Evolutionary conservation across 2,329 filamentous ascomycete species (phyloP).

Genomic region (Beauveria asiatica): DNA sequence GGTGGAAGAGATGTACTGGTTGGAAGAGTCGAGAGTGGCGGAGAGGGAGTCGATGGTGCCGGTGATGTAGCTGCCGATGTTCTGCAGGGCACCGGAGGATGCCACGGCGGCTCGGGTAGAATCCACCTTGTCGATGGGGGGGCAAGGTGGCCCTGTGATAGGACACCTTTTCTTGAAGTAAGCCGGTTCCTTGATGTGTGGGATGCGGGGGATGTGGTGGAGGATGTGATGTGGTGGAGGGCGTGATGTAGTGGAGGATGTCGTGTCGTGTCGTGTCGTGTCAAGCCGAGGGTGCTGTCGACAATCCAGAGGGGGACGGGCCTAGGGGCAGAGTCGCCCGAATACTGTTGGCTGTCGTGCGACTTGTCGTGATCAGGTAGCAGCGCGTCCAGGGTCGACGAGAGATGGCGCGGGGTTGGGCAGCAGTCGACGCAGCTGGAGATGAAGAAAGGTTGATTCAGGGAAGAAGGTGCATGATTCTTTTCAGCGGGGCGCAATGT

Average conservation of each 20-base stretch:
- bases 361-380: not conserved
- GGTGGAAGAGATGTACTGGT: conserved; percentile 43
- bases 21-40: conserved; percentile 37
- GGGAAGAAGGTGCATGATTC: conserved; percentile 1
- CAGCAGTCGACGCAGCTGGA: conserved; percentile 6
- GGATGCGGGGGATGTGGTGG: not conserved
- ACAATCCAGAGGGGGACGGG: not conserved
- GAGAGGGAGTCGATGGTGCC: conserved; percentile 41
- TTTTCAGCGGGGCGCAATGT: conserved; percentile 4
- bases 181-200: not conserved
- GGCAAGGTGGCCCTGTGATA: conserved; percentile 14
- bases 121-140: conserved; percentile 50
- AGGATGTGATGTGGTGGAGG: not conserved
- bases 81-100: conserved; percentile 56
- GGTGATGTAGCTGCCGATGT: conserved; percentile 50
- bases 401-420: not conserved
- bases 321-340: not conserved
- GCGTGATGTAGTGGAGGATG: not conserved
- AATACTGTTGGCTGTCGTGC: not conserved
- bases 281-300: not conserved
- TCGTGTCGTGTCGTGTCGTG: not conserved
- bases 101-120: conserved; percentile 48
- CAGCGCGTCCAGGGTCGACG: not conserved
- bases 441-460: conserved; percentile 1
- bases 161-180: conserved; percentile 12